Conservation (phyloP, 164 flowering plant species). For the Litsea cubeba region DNA sequence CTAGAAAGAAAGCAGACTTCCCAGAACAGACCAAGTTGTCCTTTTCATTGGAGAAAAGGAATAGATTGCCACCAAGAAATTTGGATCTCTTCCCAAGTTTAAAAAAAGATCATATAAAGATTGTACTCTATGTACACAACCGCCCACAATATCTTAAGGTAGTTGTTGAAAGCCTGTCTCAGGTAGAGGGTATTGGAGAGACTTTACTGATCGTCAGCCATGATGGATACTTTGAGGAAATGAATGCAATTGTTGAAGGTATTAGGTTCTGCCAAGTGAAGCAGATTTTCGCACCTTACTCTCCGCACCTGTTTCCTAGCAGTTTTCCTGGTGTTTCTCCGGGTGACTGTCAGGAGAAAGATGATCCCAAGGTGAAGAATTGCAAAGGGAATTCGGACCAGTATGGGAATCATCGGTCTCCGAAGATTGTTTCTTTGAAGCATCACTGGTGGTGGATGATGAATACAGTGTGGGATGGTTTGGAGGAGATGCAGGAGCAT, state of each 20-base stretch:
- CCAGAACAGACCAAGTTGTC: slow-evolving; percentile 60
- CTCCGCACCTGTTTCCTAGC: slow-evolving; percentile 66
- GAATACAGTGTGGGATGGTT: slow-evolving; percentile 95
- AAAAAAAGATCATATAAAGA: slow-evolving; percentile 47
- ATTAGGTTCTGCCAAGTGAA: slow-evolving; percentile 89
- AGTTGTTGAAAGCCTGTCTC: slow-evolving; percentile 66
- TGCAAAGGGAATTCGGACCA: slow-evolving; percentile 82
- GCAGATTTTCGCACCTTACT: slow-evolving; percentile 80
- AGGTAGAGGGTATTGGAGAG: slow-evolving; percentile 69
- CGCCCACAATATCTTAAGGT: slow-evolving; percentile 77
- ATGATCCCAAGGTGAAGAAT: slow-evolving; percentile 37
- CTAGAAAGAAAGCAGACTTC: slow-evolving; percentile 15
- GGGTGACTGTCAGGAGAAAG: slow-evolving; percentile 58
- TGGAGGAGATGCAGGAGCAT: slow-evolving; percentile 61
- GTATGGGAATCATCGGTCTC: slow-evolving; percentile 83
- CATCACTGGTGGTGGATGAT: slow-evolving; percentile 99
- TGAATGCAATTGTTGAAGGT: slow-evolving; percentile 69
- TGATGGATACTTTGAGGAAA: slow-evolving; percentile 83
- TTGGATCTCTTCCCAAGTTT: slow-evolving; percentile 58
- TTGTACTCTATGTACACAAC: slow-evolving; percentile 92
- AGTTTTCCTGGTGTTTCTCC: slow-evolving; percentile 82
- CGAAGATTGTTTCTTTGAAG: slow-evolving; percentile 86
- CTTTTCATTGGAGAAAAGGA: slow-evolving; percentile 40
- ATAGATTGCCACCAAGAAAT: slow-evolving; percentile 70
- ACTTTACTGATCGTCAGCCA: slow-evolving; percentile 82